A percentile compares a stretch with the other conserved stretches of the same genome.
These are phyloP conservation scores for Inga oerstediana DNA, from an alignment of 306 rosid species.

Conservation along the genomic window DNA sequence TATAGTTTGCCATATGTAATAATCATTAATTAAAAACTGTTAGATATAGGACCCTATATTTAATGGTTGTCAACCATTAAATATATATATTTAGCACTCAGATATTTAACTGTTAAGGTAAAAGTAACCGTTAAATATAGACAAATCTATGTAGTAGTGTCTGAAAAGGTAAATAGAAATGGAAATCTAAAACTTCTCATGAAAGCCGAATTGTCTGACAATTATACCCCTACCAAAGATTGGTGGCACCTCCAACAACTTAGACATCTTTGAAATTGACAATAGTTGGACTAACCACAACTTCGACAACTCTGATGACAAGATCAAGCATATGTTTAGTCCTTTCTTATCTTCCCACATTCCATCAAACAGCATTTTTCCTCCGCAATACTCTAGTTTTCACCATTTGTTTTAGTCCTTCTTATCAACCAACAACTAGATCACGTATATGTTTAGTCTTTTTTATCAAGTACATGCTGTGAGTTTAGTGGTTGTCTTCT, in stretches of 20 bases:
- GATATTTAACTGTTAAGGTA: no score
- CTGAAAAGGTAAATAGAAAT: no score
- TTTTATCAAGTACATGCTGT: not conserved
- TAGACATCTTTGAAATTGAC: not conserved
- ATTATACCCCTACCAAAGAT: not conserved
- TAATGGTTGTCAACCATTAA: no score
- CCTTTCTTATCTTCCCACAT: not conserved
- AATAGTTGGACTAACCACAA: not conserved
- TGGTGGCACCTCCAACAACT: not conserved
- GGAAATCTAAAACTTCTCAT: not conserved
- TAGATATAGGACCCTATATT: no score
- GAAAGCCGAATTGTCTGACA: not conserved
- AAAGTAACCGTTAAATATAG: no score
- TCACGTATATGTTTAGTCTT: not conserved
- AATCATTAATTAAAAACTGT: no score
- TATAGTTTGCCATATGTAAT: no score
- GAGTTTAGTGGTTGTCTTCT: not conserved
- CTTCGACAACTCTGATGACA: not conserved
- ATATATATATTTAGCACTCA: no score
- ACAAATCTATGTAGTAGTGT: no score
- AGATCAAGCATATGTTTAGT: not conserved
- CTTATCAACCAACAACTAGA: no score
- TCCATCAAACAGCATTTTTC: not conserved
- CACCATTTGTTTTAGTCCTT: not conserved
- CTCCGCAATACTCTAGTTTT: no score